Conservation (phyloP, 1,139 yeast species). For the Candida labiduridarum region DNA sequence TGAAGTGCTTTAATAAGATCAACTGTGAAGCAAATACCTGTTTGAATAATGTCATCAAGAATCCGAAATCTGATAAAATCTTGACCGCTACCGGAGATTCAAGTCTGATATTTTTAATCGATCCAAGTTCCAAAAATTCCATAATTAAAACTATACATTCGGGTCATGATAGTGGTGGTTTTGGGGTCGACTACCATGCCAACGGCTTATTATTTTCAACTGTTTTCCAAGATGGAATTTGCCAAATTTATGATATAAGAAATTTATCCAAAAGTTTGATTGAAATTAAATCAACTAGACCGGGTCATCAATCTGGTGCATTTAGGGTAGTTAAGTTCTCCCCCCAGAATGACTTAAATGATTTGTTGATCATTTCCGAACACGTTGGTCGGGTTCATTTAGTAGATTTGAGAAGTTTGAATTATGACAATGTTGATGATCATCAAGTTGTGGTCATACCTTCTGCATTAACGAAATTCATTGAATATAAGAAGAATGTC, state of each 20-base stretch:
- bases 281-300: slow-evolving; percentile 61
- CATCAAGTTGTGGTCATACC: slow-evolving; percentile 74
- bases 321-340: slow-evolving; percentile 74
- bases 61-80: slow-evolving; percentile 31
- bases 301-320: slow-evolving; percentile 60
- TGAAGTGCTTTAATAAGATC: slow-evolving; percentile 32
- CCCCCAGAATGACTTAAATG: slow-evolving; percentile 60
- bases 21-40: slow-evolving; percentile 43
- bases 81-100: slow-evolving; percentile 48
- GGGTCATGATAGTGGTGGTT: slow-evolving; percentile 80
- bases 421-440: slow-evolving; percentile 37
- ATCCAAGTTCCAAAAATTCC: slow-evolving; percentile 27
- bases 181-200: slow-evolving; percentile 77
- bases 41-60: slow-evolving; percentile 40
- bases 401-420: slow-evolving; percentile 71
- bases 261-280: slow-evolving; percentile 54
- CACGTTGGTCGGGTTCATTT: slow-evolving; percentile 87
- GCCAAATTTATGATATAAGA: slow-evolving; percentile 75
- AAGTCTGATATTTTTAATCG: slow-evolving; percentile 39
- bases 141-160: slow-evolving; percentile 47
- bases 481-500: slow-evolving; percentile 24
- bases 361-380: slow-evolving; percentile 74
- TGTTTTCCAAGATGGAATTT: slow-evolving; percentile 83
- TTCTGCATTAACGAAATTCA: slow-evolving; percentile 46
- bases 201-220: slow-evolving; percentile 75